Evolutionary conservation across 306 rosid species (phyloP).

Genomic region (Echinosophora koreensis): DNA sequence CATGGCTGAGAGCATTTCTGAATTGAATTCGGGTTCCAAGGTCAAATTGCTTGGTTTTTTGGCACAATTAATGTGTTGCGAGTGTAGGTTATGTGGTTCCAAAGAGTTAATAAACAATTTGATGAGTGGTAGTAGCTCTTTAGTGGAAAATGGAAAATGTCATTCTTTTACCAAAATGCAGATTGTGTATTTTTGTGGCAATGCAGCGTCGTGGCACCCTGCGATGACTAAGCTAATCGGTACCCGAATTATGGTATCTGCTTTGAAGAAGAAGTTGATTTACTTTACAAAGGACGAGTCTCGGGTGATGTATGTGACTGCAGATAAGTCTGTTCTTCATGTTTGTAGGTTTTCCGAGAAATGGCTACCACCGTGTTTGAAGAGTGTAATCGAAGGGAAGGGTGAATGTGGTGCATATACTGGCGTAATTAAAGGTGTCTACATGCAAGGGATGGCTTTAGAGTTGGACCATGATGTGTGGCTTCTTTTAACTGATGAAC

Average conservation of each 20-base stretch:
- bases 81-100: constrained; percentile 66
- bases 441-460: constrained; percentile 89
- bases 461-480: constrained; percentile 91
- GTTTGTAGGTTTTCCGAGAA: constrained; percentile 50
- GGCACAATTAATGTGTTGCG: constrained; percentile 63
- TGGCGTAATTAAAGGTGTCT: constrained; percentile 70
- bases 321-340: constrained; percentile 60
- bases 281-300: constrained; percentile 66
- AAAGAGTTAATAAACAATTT: constrained; percentile 36
- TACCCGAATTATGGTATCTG: constrained; percentile 52
- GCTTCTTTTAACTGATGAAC: constrained; percentile 80
- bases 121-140: constrained; percentile 37
- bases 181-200: constrained; percentile 69
- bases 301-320: constrained; percentile 70
- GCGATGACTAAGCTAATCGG: constrained; percentile 69
- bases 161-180: constrained; percentile 64
- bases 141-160: constrained; percentile 37
- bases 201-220: constrained; percentile 79
- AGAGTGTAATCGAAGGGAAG: constrained; percentile 49
- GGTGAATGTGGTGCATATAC: constrained; percentile 77
- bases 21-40: constrained; percentile 39
- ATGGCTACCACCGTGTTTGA: constrained; percentile 37
- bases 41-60: constrained; percentile 66
- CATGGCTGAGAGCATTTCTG: constrained; percentile 40
- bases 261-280: constrained; percentile 75